Evolutionary conservation across 2,329 filamentous ascomycete genomes (phyloP), one percentile per base, ranked within the genome.

Genomic region (Calonectria pteridis): DNA sequence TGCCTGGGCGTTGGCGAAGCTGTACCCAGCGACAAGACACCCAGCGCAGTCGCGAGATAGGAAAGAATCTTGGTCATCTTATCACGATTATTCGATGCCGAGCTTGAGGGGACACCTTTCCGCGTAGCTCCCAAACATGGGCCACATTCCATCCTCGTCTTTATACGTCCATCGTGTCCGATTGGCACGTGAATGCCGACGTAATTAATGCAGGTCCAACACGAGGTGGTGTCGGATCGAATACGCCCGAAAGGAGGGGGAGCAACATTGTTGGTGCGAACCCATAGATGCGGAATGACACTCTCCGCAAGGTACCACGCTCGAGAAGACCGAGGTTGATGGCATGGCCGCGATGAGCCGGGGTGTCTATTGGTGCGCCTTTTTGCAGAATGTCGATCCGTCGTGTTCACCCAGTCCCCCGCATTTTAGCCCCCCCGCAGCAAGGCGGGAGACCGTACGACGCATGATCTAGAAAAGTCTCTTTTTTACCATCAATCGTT

Each of bases 331-430:
- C 65, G 70, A 69, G 70, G 70, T 50, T 58, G 37, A 40, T 16
- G 35, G 13, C 23, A 59, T 50, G 4, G 26, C n/a, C 59, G 20
- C 16, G n/a, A 31, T 13, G 40, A 35, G 23, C 49, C 26, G 64
- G 46, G 58, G 62, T 23, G 6, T 20, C n/a, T n/a, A 72, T 72
- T 72, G 70, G 70, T 46, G 70, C 70, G 70, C 65, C 55, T 72
- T 68, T 23, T 37, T 62, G 55, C 35, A 62, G 23, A 40, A 28
- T 62, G 55, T 62, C 55, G 55, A 62, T 62, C 55, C 55, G 55
- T 40, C n/a, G 23, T 26, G 35, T 28, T 40, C 33, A 23, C 23
- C 55, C 55, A 26, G 55, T 62, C 55, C 55, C 55, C 55, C 55
- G 55, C 55, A 62, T 62, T 62, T 16, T 40, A 4, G 35, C 10